Base-by-base conservation (phyloP, 345 rosid genomes). In the Eutrema heterophyllum region DNA sequence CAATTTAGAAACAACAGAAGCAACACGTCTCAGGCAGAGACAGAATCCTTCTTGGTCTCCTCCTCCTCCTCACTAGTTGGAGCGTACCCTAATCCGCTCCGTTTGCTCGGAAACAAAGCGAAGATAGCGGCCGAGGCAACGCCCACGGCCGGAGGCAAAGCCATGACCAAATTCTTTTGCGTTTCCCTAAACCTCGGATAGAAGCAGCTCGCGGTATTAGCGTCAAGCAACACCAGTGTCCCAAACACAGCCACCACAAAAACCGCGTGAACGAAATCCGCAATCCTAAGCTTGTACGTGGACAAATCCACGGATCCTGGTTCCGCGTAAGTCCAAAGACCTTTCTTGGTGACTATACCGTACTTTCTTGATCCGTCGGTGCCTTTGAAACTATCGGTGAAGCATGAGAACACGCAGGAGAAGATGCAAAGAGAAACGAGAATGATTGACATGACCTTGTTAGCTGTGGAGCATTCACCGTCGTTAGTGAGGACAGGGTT, bases 31-130 rank as follows among this genome's bases (percentile, higher is more conserved):
- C 18, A 77, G 16, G 54, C 49, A 49, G 48, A 4, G 67, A 15
- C 39, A 16, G 66, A 29, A 27, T 27, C 59, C 24, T 76, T 77
- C 61, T 65, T 71, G 56, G 63, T 11, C 63, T 77, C 76, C 13
- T 74, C 60, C 33, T 43, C 64, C 33, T 43, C 64, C 40, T 69
- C 75, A 14, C 58, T 60, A 40, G 7, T 51, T 16, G 85, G 62
- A 67, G 89, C 89, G 78, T 93, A 93, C 41, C 97, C 98, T 35
- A 93, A 74, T n/a, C 97, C 98, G 55, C 82, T 86, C 32, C 98
- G 92, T 0, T 70, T 83, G 78, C 81, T 85, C 1, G 98, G 96
- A 60, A 93, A 89, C 24, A 82, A 18, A 84, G 82, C 74, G 76
- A 91, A 93, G 13, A 88, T 59, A 1, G 71, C 2, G 0, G 91